These are phyloP conservation scores for Boechera retrofracta DNA, from an alignment of 345 rosid genomes.

Conservation along the genomic window DNA sequence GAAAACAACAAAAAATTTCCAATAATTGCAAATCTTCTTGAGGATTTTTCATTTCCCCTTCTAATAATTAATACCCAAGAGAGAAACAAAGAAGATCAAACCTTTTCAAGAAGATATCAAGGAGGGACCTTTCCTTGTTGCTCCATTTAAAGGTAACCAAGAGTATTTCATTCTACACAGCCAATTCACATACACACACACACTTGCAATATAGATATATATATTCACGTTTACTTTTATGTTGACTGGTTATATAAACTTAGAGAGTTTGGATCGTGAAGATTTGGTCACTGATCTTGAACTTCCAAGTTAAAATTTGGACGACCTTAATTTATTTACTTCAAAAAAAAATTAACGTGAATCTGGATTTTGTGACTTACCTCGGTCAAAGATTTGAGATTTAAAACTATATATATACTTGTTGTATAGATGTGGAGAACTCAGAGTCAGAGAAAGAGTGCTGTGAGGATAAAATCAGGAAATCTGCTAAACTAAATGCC, in stretches of 20 bases:
- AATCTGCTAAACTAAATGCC: conserved; percentile 32
- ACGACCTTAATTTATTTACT: conserved; percentile 9
- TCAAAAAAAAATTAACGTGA: neutral
- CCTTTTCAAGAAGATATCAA: conserved; percentile 16
- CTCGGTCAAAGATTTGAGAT: conserved; percentile 17
- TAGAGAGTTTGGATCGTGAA: conserved; percentile 6
- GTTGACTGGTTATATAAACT: conserved; percentile 4
- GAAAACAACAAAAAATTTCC: neutral
- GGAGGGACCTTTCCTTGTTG: conserved; percentile 18
- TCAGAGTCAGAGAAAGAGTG: conserved; percentile 37
- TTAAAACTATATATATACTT: neutral
- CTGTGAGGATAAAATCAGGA: conserved; percentile 15
- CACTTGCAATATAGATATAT: conserved; percentile 1
- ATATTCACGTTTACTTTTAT: neutral
- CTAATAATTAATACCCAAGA: conserved; percentile 9
- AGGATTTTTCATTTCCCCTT: neutral
- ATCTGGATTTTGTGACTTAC: neutral
- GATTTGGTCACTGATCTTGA: conserved; percentile 24
- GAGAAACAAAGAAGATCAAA: conserved; percentile 31
- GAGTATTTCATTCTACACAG: conserved; percentile 1
- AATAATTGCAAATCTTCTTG: conserved; percentile 26
- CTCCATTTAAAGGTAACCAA: conserved; percentile 36
- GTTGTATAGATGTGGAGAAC: conserved; percentile 11
- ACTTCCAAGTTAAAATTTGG: neutral
- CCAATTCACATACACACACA: conserved; percentile 15